Percentiles rank a stretch among this genome's conserved stretches.
Evolutionary conservation across 345 rosid genomes (phyloP).

Genomic region (Orychophragmus violaceus): DNA sequence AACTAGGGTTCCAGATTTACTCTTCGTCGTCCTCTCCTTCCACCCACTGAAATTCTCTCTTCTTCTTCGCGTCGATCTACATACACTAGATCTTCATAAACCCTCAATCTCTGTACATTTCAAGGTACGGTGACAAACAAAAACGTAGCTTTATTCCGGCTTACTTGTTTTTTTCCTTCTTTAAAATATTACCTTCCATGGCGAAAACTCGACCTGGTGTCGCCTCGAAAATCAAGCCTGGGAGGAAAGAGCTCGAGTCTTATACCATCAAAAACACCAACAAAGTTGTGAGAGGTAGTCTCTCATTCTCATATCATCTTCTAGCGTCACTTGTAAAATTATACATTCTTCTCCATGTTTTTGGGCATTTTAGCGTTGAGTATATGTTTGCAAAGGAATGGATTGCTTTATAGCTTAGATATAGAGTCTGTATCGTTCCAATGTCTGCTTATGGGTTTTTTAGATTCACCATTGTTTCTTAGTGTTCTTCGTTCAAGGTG

Average conservation of each 20-base stretch:
- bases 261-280: constrained; percentile 72
- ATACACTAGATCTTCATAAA: not conserved
- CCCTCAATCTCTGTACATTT: constrained; percentile 14
- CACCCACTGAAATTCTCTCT: too few relatives aligned
- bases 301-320: not conserved
- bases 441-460: not conserved
- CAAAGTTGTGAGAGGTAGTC: constrained; percentile 63
- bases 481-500: not conserved
- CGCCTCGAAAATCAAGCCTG: constrained; percentile 58
- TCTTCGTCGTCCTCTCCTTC: constrained; percentile 19
- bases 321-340: not conserved
- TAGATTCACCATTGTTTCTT: not conserved
- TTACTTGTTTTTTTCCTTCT: not conserved
- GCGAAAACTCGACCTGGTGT: constrained; percentile 41
- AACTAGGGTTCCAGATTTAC: constrained; percentile 37
- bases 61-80: constrained; percentile 7
- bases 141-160: not conserved
- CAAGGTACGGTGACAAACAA: not conserved
- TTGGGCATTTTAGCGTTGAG: not conserved
- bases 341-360: constrained; percentile 4
- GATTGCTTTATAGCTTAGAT: not conserved
- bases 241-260: constrained; percentile 66
- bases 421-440: constrained; percentile 1
- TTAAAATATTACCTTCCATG: constrained; percentile 19
- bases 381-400: not conserved